Conservation (phyloP, 73 alveolate species). For the Symbiodinium natans region DNA sequence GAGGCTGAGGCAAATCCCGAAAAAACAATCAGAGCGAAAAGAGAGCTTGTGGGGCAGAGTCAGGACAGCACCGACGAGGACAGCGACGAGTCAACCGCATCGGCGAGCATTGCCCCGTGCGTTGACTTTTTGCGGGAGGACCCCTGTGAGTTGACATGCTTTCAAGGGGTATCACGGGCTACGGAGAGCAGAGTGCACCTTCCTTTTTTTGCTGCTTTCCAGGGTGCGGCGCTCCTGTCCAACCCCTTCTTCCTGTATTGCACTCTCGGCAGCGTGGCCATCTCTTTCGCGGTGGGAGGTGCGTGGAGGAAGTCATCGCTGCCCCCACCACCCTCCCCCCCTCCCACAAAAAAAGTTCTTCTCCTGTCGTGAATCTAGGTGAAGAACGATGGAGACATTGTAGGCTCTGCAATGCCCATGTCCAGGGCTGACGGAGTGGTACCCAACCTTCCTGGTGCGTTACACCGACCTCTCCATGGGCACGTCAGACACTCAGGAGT, state of each 20-base stretch:
- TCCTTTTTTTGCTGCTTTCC: not conserved
- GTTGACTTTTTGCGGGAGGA: too few relatives aligned
- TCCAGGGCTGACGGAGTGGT: constrained; percentile 68
- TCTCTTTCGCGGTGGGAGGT: constrained; percentile 63
- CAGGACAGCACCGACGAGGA: not conserved
- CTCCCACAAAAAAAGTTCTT: too few relatives aligned
- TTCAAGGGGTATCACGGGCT: not conserved
- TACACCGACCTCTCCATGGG: constrained; percentile 25
- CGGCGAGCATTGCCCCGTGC: too few relatives aligned
- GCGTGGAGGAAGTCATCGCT: not conserved
- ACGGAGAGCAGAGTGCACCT: not conserved
- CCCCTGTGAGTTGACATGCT: too few relatives aligned
- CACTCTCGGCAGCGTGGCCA: constrained; percentile 64
- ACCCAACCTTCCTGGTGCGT: constrained; percentile 53
- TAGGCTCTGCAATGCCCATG: not conserved
- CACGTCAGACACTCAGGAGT: not conserved
- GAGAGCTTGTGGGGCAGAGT: not conserved
- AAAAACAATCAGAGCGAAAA: too few relatives aligned
- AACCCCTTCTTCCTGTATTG: constrained; percentile 30
- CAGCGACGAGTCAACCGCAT: not conserved
- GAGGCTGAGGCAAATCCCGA: too few relatives aligned
- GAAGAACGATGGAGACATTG: too few relatives aligned
- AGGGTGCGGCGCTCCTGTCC: constrained; percentile 4
- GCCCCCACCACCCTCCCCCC: too few relatives aligned
- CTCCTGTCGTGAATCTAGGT: too few relatives aligned